These are phyloP conservation scores for Aspergillus proliferans DNA, from an alignment of 2,329 filamentous ascomycete species.

Conservation along the genomic window DNA sequence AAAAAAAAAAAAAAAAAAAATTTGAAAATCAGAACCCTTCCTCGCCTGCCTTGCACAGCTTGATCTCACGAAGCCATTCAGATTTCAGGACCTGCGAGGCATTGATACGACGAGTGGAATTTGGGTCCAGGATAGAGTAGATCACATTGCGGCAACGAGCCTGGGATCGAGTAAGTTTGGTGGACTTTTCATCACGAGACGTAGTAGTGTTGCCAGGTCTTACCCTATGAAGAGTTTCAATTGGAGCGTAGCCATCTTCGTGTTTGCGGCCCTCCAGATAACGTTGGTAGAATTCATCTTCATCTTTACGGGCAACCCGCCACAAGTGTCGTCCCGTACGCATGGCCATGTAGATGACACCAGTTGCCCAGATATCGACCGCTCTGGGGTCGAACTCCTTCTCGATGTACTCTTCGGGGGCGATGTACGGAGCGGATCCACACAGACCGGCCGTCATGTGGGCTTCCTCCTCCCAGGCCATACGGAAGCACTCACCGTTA, in stretches of 20 bases:
- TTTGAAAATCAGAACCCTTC: conserved; percentile 64
- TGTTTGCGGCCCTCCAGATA: conserved; percentile 90
- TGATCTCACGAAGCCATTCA: conserved; percentile 97
- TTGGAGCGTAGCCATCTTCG: conserved; percentile 92
- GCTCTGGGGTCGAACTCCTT: conserved; percentile 94
- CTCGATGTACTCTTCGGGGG: conserved; percentile 91
- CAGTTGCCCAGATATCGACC: conserved; percentile 97
- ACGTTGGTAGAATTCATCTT: conserved; percentile 93
- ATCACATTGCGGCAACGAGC: conserved; percentile 97
- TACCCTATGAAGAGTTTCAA: conserved; percentile 91
- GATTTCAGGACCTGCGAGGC: conserved; percentile 96
- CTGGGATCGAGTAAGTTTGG: conserved; percentile 43
- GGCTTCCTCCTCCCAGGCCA: conserved; percentile 98
- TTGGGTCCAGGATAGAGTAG: conserved; percentile 95
- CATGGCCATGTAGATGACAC: conserved; percentile 99
- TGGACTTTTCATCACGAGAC: neutral
- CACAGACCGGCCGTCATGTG: conserved; percentile 98
- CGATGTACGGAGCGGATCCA: conserved; percentile 94
- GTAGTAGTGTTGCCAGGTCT: conserved; percentile 35
- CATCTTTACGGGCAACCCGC: conserved; percentile 93
- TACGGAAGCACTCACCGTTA: conserved; percentile 97
- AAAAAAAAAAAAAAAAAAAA: conserved; percentile 2
- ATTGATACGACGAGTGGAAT: conserved; percentile 84
- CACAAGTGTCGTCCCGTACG: conserved; percentile 90
- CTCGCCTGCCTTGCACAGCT: conserved; percentile 91